phyloP scores from a whole-genome alignment of 768 basidiomycete genomes.

The Postia placenta region DNA sequence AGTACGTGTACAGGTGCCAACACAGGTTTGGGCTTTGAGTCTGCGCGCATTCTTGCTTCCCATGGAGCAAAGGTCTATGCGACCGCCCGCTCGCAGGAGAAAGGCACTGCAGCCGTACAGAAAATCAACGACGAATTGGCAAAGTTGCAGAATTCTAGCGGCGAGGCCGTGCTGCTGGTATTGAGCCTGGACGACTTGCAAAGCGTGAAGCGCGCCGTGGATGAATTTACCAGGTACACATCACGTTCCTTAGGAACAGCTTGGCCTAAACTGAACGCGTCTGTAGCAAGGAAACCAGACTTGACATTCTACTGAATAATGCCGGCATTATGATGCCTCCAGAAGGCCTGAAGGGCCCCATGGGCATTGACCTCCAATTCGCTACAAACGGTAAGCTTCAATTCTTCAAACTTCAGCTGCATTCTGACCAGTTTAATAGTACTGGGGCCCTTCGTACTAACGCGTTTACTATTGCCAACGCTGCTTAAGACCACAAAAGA shows the following conservation, averaged over 20 bases:
- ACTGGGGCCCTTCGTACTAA: neutral
- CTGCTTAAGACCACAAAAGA: neutral
- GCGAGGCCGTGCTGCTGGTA: neutral
- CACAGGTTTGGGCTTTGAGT: neutral
- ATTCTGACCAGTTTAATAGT: neutral
- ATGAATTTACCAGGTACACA: neutral
- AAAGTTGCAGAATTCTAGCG: neutral
- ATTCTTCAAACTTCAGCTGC: neutral
- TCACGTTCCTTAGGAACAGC: neutral
- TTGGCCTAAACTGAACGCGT: neutral
- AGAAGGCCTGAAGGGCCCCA: neutral
- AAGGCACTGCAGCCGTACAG: neutral
- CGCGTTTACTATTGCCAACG: neutral
- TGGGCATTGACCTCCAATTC: neutral
- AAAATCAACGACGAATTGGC: neutral
- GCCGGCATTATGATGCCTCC: constrained; percentile 39
- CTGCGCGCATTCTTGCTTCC: neutral
- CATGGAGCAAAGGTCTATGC: neutral
- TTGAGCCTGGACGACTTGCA: neutral
- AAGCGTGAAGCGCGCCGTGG: neutral
- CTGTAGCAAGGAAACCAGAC: constrained; percentile 33
- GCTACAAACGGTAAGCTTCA: neutral
- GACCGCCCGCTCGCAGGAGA: neutral
- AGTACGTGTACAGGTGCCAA: neutral
- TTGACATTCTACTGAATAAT: constrained; percentile 45